Base-by-base conservation (phyloP, 306 rosid species). In the Bauhinia variegata region DNA sequence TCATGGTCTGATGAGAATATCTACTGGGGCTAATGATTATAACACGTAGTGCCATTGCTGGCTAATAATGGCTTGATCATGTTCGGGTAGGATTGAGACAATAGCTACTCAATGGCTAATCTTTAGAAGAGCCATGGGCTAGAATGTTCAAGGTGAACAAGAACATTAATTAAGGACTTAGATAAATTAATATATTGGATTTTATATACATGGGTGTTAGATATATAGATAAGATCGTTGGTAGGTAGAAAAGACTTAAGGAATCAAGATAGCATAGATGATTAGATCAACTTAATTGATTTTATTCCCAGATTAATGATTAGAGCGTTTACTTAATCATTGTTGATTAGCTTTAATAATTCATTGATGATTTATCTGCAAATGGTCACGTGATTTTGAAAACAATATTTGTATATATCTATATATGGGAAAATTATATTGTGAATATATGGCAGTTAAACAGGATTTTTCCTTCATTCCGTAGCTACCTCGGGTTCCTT, bases 401-500 rank as follows among this genome's bases (percentile, higher is more conserved):
- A 58, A 65, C 59, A 58, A n/a, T 3, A 28, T 53, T 52, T 33
- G 36, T 48, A 55, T 61, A 52, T 17, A 71, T 12, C 13, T 37
- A n/a, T n/a, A n/a, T n/a, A n/a, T n/a, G n/a, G n/a, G n/a, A n/a
- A n/a, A n/a, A n/a, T n/a, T n/a, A n/a, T n/a, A n/a, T n/a, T n/a
- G n/a, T n/a, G n/a, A n/a, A n/a, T n/a, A n/a, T n/a, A n/a, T n/a
- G 51, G 16, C 41, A 54, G 55, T 36, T 32, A 56, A 59, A n/a
- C n/a, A 75, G 38, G 63, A 63, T 58, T 67, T n/a, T n/a, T n/a
- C n/a, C n/a, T 68, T 4, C 38, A 23, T 65, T 67, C 50, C 67
- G n/a, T n/a, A n/a, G n/a, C 71, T 60, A 75, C 63, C 12, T 30
- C 5, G 13, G 76, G 80, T 78, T 79, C 89, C 71, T 67, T 82